Evolutionary conservation across 768 basidiomycete genomes (phyloP), one percentile per base, ranked within the genome.

Genomic region (Cyclocybe aegerita): DNA sequence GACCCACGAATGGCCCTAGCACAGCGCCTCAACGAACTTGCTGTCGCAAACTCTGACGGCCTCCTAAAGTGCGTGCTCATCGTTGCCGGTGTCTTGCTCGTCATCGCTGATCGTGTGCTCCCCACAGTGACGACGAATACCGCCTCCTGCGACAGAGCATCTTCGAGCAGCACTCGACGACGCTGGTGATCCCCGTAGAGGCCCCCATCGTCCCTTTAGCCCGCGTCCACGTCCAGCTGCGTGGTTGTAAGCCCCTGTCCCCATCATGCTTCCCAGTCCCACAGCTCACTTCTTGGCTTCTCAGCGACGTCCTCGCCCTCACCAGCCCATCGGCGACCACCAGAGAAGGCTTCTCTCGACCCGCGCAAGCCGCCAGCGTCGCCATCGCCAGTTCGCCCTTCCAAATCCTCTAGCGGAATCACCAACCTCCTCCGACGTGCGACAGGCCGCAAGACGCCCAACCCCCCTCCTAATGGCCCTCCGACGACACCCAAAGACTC

Each of bases 101-200:
- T 51, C 17, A 40, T 16, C 39, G 32, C 41, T 46, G 17, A 40
- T 14, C 15, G 32, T 30, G 34, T 35, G 17, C 36, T 31, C 6
- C 41, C 23, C 44, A 7, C 65, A 89, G 87, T 59, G 85, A 88
- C 64, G 83, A 88, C 55, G 86, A 86, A 64, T 88, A 88, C 60
- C 79, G 86, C 17, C 67, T 88, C 8, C 74, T 89, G 39, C 79
- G 86, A 9, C 83, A 84, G 63, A 82, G 79, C 59, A 68, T 83
- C 34, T 88, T 89, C 59, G 80, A 86, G 63, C 78, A 81, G 37
- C 76, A 81, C 56, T 70, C 81, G 15, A 65, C 60, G 46, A 67
- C 50, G 39, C 53, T 56, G 29, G 55, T 62, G 14, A 49, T 71
- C 30, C 70, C 72, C 32, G 53, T 61, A 17, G 62, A 69, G 50